A percentile compares a stretch with the other conserved stretches of the same genome.
These are phyloP conservation scores for Macadamia tetraphylla DNA, from an alignment of 164 flowering plant genomes.

Conservation along the genomic window DNA sequence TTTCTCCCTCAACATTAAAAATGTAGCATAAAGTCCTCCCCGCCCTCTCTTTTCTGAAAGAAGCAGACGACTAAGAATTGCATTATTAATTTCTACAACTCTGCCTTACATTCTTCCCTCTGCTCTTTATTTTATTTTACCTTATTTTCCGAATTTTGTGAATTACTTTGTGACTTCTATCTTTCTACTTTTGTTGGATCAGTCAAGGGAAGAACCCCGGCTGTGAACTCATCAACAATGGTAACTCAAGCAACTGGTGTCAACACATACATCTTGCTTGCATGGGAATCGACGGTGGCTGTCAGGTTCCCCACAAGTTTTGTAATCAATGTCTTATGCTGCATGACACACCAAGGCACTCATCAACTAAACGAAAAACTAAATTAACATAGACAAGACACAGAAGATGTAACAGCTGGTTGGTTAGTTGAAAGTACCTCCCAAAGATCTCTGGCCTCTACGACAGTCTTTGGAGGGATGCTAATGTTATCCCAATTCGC, in stretches of 20 bases:
- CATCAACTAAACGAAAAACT: neutral
- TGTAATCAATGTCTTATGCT: conserved; percentile 55
- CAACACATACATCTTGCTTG: conserved; percentile 25
- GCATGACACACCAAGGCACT: conserved; percentile 18
- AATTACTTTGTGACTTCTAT: neutral
- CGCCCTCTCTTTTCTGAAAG: too few species aligned
- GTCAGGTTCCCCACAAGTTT: conserved; percentile 42
- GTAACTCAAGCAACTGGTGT: conserved; percentile 17
- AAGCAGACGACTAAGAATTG: too few species aligned
- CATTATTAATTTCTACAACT: too few species aligned
- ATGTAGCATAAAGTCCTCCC: too few species aligned
- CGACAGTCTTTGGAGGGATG: conserved; percentile 33
- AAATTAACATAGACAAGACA: too few species aligned
- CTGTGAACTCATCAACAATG: neutral
- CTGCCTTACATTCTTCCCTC: too few species aligned
- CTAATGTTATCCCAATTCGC: conserved; percentile 82
- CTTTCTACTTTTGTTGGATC: conserved; percentile 8
- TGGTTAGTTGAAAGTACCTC: conserved; percentile 30
- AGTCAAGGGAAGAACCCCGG: neutral
- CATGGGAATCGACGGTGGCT: conserved; percentile 30
- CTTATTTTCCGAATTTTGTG: too few species aligned
- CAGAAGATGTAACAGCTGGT: neutral
- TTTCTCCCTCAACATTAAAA: too few species aligned
- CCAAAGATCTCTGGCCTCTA: conserved; percentile 75
- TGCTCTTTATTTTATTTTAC: too few species aligned